phyloP scores from a whole-genome alignment of 2,329 filamentous ascomycete species.

The Colletotrichum musae region DNA sequence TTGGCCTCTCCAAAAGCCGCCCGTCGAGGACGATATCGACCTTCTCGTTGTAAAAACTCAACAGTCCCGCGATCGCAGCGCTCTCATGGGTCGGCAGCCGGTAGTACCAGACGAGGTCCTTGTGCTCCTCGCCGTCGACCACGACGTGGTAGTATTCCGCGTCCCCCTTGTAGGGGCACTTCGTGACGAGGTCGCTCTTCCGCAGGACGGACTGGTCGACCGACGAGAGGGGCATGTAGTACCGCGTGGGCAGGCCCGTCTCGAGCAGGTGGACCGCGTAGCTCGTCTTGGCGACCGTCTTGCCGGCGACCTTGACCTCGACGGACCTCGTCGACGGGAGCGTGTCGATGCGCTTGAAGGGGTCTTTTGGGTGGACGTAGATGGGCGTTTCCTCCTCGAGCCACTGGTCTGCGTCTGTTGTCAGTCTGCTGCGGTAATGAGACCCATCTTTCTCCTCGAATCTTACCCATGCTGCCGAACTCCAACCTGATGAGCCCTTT shows the following conservation, averaged over 20 bases:
- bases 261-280: constrained; percentile 71
- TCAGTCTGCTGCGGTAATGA: not conserved
- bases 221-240: constrained; percentile 69
- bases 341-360: constrained; percentile 75
- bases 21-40: constrained; percentile 75
- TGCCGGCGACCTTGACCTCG: constrained; percentile 63
- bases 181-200: constrained; percentile 66
- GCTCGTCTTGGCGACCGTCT: constrained; percentile 60
- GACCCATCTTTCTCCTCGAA: fast-evolving
- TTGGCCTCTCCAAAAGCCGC: constrained; percentile 49
- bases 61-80: constrained; percentile 65
- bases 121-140: constrained; percentile 57
- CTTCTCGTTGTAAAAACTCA: constrained; percentile 80
- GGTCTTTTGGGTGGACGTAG: constrained; percentile 76
- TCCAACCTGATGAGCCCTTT: constrained; percentile 52
- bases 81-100: constrained; percentile 70
- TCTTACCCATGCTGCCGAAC: constrained; percentile 53
- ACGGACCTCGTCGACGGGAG: constrained; percentile 68
- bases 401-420: constrained; percentile 51
- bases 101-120: constrained; percentile 76
- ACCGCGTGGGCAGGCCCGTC: constrained; percentile 71
- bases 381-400: constrained; percentile 72
- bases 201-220: constrained; percentile 62
- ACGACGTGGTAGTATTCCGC: constrained; percentile 74
- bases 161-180: constrained; percentile 78